Evolutionary conservation across 179 eudicot species (phyloP).

Genomic region (Beta corolliflora): DNA sequence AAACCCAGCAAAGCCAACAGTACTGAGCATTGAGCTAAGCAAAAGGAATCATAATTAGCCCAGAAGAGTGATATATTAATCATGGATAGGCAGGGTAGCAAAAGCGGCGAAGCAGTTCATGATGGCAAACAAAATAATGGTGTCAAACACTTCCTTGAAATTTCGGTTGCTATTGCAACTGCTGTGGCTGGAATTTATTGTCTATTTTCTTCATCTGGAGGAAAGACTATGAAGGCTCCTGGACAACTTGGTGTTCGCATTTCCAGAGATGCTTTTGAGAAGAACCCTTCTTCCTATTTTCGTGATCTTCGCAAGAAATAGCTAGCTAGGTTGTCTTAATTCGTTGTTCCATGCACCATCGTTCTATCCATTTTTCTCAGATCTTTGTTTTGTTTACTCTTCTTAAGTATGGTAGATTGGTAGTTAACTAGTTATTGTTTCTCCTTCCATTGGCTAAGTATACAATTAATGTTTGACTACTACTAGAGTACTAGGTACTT

Average conservation of each 20-base stretch:
- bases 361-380: no score
- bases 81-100: not conserved
- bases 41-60: no score
- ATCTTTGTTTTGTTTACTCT: no score
- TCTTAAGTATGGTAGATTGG: no score
- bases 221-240: conserved; percentile 30
- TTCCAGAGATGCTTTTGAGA: conserved; percentile 13
- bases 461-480: no score
- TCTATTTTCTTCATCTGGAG: not conserved
- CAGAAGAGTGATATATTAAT: no score
- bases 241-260: conserved; percentile 13
- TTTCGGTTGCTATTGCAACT: not conserved
- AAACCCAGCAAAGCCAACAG: no score
- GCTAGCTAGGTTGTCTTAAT: not conserved
- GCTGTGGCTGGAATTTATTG: not conserved
- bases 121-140: not conserved
- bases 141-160: not conserved
- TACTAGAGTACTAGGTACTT: no score
- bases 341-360: no score
- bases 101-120: not conserved
- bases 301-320: conserved; percentile 21
- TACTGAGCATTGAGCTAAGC: no score
- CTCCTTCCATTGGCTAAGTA: no score
- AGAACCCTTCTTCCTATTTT: conserved; percentile 21
- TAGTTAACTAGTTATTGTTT: no score